Evolutionary conservation across 306 rosid species (phyloP), one percentile per base, ranked within the genome.

Genomic region (Vigna nakashimae): DNA sequence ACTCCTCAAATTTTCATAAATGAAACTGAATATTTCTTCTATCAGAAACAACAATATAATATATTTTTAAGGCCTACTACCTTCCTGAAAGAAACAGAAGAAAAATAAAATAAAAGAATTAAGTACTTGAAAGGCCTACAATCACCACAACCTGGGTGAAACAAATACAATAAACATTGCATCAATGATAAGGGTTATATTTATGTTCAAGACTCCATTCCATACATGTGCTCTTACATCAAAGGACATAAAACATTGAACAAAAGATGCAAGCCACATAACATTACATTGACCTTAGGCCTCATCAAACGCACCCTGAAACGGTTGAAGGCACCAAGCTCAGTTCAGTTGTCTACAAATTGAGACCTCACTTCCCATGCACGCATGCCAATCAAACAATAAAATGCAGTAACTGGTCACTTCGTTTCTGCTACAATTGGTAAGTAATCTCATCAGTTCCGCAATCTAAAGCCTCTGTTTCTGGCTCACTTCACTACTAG

Each of bases 401-500:
- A 46, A 43, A 43, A 52, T 2, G 36, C 28, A 52, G 22, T 43
- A 64, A 65, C 34, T 4, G 17, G 17, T 45, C 72, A 7, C 26
- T 73, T 58, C 0, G 18, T 7, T 38, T 56, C 2, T 4, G 15
- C 2, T 9, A n/a, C 34, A 58, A 32, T 15, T 30, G 64, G 45
- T 50, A 69, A 17, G 45, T 50, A 78, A 17, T 49, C 28, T 58
- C 57, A 15, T 40, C 42, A 1, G 9, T 10, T 67, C 66, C 42
- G 28, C 62, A 65, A 12, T 59, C 48, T 80, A 74, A 56, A 38
- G 18, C 15, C 5, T 46, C 2, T 15, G 50, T 34, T 17, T 80
- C 2, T 20, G 84, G 26, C 28, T 28, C 69, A 80, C 24, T 3
- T 89, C 94, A 9, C 71, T 71, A 66, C 93, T 90, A 1, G 93